Conservation (phyloP, 352 stramenopile genomes). For the Pythium grandisporangium region DNA sequence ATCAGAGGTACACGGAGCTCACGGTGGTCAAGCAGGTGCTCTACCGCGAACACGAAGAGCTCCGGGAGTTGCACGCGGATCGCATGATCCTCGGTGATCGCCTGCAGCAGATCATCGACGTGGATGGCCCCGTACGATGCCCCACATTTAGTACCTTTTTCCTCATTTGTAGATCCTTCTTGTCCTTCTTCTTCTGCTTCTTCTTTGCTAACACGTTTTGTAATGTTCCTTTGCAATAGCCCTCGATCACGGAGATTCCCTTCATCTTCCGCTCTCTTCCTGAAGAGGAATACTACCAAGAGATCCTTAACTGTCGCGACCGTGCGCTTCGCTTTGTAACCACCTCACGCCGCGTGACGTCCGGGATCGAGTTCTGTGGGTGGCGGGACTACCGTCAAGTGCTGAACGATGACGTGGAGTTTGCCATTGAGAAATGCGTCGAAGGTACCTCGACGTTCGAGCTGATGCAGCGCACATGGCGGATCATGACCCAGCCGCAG, state of each 20-base stretch:
- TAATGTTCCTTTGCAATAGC: too few species aligned
- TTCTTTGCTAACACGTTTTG: not conserved
- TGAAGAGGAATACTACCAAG: not conserved
- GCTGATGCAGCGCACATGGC: slow-evolving; percentile 4
- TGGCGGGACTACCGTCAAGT: slow-evolving; percentile 2
- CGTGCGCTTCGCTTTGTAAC: not conserved
- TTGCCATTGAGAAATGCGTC: slow-evolving; percentile 6
- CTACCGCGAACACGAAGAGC: slow-evolving; percentile 2
- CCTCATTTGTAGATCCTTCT: not conserved
- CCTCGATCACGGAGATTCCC: not conserved
- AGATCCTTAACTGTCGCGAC: not conserved
- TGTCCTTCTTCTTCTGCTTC: not conserved
- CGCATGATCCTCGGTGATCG: slow-evolving; percentile 6
- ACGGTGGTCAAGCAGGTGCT: slow-evolving; percentile 1
- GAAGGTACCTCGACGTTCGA: not conserved
- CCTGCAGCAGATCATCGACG: slow-evolving; percentile 4
- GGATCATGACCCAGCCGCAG: not conserved
- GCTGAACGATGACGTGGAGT: not conserved
- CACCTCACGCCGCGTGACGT: not conserved
- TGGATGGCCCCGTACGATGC: not conserved
- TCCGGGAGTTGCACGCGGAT: not conserved
- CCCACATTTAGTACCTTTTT: not conserved
- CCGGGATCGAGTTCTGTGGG: slow-evolving; percentile 2
- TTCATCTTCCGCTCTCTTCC: not conserved
- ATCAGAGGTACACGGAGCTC: slow-evolving; percentile 1